A percentile compares a stretch with the other conserved stretches of the same genome.
Conservation (phyloP, 1,139 yeast genomes). For the Chernovozyma sophiae-reginae region DNA sequence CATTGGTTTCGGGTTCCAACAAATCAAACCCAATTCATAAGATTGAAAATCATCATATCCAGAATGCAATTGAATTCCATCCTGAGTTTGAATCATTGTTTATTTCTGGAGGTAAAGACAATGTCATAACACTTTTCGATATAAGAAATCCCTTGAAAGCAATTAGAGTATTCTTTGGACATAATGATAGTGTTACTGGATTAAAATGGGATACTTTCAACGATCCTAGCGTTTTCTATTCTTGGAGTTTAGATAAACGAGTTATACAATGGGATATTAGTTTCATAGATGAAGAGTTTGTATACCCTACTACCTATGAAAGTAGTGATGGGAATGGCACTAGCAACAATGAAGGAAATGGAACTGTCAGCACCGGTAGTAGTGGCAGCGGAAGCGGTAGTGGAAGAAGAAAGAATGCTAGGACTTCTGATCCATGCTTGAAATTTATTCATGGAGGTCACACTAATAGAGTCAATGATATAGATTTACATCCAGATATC, state of each 20-base stretch:
- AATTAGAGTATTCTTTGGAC: constrained; percentile 48
- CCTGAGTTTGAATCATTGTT: constrained; percentile 40
- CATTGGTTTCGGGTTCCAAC: constrained; percentile 18
- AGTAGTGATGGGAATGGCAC: neutral
- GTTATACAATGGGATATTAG: constrained; percentile 50
- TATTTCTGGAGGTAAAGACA: constrained; percentile 55
- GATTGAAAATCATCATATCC: constrained; percentile 41
- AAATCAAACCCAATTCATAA: constrained; percentile 39
- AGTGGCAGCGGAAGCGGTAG: constrained; percentile 9
- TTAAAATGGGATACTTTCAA: constrained; percentile 33
- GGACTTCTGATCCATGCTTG: constrained; percentile 56
- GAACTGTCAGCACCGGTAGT: constrained; percentile 3
- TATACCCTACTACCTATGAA: constrained; percentile 30
- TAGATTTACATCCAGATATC: constrained; percentile 47
- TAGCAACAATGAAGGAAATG: neutral
- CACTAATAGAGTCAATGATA: constrained; percentile 48
- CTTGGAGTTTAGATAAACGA: constrained; percentile 50
- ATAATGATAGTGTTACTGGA: constrained; percentile 39
- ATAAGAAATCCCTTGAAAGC: constrained; percentile 46
- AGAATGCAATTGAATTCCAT: constrained; percentile 48
- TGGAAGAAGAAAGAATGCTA: constrained; percentile 22
- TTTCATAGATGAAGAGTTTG: constrained; percentile 41
- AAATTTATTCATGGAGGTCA: constrained; percentile 59
- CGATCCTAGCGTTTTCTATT: constrained; percentile 35
- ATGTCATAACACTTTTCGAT: constrained; percentile 47